These are phyloP conservation scores for Rhodomyrtus psidioides DNA, from an alignment of 441 rosid genomes.

Conservation along the genomic window DNA sequence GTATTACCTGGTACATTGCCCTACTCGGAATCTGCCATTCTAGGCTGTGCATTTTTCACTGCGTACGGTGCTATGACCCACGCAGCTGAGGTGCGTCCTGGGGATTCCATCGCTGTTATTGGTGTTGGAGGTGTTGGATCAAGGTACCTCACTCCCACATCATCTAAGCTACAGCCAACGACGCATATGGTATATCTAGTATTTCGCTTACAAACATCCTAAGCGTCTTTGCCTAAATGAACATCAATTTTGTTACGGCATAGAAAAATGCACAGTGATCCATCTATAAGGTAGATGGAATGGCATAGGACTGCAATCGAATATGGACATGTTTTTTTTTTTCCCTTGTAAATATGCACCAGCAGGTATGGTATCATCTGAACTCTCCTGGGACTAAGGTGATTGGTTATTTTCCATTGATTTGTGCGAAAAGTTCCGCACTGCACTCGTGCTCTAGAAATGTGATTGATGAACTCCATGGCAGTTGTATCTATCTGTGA, in stretches of 20 bases:
- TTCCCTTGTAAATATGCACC: background rate
- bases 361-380: background rate
- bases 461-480: background rate
- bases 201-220: background rate
- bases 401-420: background rate
- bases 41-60: conserved; percentile 94
- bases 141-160: conserved; percentile 34
- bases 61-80: conserved; percentile 99
- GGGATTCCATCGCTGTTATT: conserved; percentile 85
- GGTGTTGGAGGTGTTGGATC: conserved; percentile 98
- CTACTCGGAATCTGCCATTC: conserved; percentile 80
- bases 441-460: background rate
- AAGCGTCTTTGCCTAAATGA: background rate
- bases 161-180: background rate
- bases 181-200: background rate
- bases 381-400: background rate
- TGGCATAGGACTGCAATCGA: background rate
- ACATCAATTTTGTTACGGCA: background rate
- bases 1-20: conserved; percentile 68
- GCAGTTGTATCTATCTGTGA: background rate
- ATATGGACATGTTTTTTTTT: background rate
- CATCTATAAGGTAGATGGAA: background rate
- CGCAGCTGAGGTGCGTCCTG: conserved; percentile 88
- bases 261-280: background rate
- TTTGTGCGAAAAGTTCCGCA: background rate